Base-by-base conservation (phyloP, 306 rosid species). In the Cucumis sativus region DNA sequence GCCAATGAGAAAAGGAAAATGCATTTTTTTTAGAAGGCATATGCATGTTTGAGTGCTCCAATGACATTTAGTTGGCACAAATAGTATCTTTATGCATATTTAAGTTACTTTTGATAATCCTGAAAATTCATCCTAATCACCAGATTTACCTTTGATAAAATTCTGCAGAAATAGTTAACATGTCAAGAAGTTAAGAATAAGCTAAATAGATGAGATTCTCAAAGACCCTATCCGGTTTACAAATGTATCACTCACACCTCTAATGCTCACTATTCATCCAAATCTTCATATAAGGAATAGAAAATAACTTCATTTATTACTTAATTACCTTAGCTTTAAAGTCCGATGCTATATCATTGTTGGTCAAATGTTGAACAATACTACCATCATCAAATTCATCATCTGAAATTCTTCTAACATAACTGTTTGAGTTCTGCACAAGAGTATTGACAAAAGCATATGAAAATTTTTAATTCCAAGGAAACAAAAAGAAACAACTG, bases 361-460 rank as follows among this genome's bases (percentile, higher is more conserved):
- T 84, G 61, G 71, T 74, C 60, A 82, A 77, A 79, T 45, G 77
- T 51, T 65, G 84, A 64, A 61, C 47, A 30, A 49, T 62, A 77
- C 28, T 49, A 17, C 62, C 33, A 45, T 73, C 76, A 78, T 93
- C 98, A 80, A 86, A 62, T 81, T 88, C 96, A 66, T 91, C 97
- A 76, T 94, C 97, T 3, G 84, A 35, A 83, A 94, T 35, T 73
- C 98, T 85, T 62, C 20, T 81, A 21, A 92, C 78, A 80, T 69
- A 83, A 30, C 81, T 88, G 59, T 76, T 80, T 35, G 97, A 83
- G 59, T 78, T 88, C 97, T 94, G 87, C 80, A 82, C 33, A 80
- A 35, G 69, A 81, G 16, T 10, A 55, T 45, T 35, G 30, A 51
- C 61, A 66, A 16, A 77, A 63, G 55, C n/a, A 66, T 43, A 77